Base-by-base conservation (phyloP, 1,284 basidiomycete genomes). In the Phellopilus nigrolimitatus region DNA sequence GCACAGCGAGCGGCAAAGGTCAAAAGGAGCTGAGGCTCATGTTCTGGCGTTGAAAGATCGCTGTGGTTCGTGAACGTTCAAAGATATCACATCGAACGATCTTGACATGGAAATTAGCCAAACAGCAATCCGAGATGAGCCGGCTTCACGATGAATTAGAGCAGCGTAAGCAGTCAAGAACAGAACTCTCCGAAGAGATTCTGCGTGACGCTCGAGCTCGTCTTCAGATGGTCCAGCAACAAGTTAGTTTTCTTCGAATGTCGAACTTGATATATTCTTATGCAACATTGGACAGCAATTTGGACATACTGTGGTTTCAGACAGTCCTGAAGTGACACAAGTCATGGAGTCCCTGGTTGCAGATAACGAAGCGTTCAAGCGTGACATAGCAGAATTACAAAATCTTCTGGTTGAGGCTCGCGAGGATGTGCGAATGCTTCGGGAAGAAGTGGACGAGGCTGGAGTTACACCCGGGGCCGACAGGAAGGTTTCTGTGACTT, bases 321-420 rank as follows among this genome's bases (percentile, higher is more conserved):
- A 80, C 34, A 73, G 81, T 52, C 65, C 73, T 13, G 85, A 88
- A 61, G 67, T 88, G 10, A 80, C 75, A 28, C 73, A 77, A 52
- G 80, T 91, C 4, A 71, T 95, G 6, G 88, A 92, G 63, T 82
- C 84, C 10, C 71, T 95, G 12, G 89, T 93, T 7, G 80, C 82
- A 25, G 86, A 91, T 61, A 94, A 93, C 60, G 88, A 93, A 58
- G 74, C 75, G 24, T 68, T 94, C 53, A 89, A 90, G 66, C 80
- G 80, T 27, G 89, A 92, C 60, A 89, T 89, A 52, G 75, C 78
- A 3, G 90, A 95, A 62, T 68, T 95, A 33, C 83, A 88, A 54
- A 77, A 76, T 49, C 67, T 91, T 12, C 71, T 95, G 4, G 66
- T 77, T 2, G 84, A 90, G 45, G 76, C 88, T 0, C 76, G 89